Evolutionary conservation across 345 rosid species (phyloP), one percentile per base, ranked within the genome.

Genomic region (Camelina laxa): DNA sequence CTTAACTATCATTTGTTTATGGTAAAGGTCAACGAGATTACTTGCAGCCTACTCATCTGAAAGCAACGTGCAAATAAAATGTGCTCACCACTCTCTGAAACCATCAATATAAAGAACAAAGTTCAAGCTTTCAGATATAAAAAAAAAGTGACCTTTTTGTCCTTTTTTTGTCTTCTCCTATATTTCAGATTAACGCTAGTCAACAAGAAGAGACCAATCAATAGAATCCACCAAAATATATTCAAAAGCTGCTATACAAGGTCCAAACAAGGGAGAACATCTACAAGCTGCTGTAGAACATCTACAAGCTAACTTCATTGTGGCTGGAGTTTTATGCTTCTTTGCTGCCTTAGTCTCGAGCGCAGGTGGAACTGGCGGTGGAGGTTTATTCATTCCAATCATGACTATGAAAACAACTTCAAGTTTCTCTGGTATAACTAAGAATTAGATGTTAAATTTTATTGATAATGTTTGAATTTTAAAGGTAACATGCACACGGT

Each of bases 341-440:
- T 8, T 84, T 7, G 91, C 93, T 41, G 81, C 93, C 9, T 66
- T 91, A 0, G 80, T 91, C 17, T 91, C 97, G 1, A 91, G 97
- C 64, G 98, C 96, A 2, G 97, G 93, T 14, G 98, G 96, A 19
- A 86, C 89, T 30, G 91, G 98, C 0, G 96, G 95, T 4, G 95
- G 96, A 16, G 98, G 97, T 7, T 70, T 94, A 24, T 91, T 78
- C 69, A 86, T 91, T 35, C 98, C 96, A 1, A 84, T 91, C 45
- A 75, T 91, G 66, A 88, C 85, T 9, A 76, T 90, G 63, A 89
- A 85, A 82, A 82, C 88, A 24, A 93, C 96, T 11, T 83, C 96
- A 0, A 60, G 84, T 63, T 90, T 88, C 82, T 91, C 97, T 35
- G 93, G 48, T 44, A 44, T 27, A 27, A 27, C 4, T 44, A 44